These are phyloP conservation scores for Bipolaris cookei DNA, from an alignment of 2,329 filamentous ascomycete species.

Conservation along the genomic window DNA sequence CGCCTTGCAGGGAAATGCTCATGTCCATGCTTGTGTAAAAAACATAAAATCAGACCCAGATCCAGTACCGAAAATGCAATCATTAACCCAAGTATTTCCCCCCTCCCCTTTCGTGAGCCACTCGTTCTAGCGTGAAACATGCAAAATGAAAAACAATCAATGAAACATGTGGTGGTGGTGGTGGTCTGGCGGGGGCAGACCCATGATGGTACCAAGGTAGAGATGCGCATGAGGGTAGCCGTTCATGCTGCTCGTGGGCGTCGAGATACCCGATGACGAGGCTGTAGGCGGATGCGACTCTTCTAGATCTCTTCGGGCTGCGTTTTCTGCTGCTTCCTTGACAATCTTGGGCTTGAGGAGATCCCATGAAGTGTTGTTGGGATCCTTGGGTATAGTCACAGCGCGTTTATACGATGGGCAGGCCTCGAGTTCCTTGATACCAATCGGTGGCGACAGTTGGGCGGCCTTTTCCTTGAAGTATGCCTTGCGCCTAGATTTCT, in stretches of 20 bases:
- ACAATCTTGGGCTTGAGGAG: conserved; percentile 47
- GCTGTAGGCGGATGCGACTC: conserved; percentile 20
- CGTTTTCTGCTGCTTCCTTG: conserved; percentile 39
- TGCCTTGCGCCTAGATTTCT: conserved; percentile 42
- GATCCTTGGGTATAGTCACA: conserved; percentile 49
- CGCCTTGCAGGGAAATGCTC: conserved; percentile 20
- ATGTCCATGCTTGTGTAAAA: conserved; percentile 8
- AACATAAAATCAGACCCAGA: conserved; percentile 4
- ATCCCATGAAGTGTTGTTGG: conserved; percentile 46
- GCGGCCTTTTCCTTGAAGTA: conserved; percentile 49
- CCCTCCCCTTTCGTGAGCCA: neutral
- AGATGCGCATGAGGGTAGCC: conserved; percentile 20
- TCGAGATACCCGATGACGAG: conserved; percentile 29
- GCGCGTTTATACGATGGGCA: conserved; percentile 51
- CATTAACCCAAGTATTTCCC: conserved; percentile 15
- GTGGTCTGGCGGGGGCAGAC: conserved; percentile 8
- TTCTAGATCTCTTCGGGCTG: conserved; percentile 12
- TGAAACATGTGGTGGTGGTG: conserved; percentile 18
- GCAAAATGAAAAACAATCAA: conserved; percentile 13
- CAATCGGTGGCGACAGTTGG: conserved; percentile 48
- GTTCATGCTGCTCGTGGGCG: conserved; percentile 24
- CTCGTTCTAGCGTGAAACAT: conserved; percentile 6
- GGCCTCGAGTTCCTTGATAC: conserved; percentile 40
- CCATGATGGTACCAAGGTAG: conserved; percentile 15
- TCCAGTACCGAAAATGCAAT: conserved; percentile 21